These are phyloP conservation scores for Marasmius oreades DNA, from an alignment of 1,284 basidiomycete species.

Conservation along the genomic window DNA sequence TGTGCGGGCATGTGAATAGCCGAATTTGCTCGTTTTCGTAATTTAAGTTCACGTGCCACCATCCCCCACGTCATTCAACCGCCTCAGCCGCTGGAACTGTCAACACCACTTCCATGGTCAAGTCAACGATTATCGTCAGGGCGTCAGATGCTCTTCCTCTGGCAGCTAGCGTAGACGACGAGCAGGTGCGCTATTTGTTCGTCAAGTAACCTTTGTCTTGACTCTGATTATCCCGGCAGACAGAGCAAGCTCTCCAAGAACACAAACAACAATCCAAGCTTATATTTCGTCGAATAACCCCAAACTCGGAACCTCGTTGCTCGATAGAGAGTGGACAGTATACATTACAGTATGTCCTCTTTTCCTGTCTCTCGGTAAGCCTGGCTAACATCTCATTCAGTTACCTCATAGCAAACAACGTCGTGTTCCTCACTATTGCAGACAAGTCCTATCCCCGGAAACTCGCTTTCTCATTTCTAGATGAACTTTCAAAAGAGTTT, in stretches of 20 bases:
- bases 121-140: conserved; percentile 87
- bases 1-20: not conserved
- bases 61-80: conserved; percentile 1
- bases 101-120: conserved; percentile 60
- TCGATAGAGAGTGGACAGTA: conserved; percentile 96
- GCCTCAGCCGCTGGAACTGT: not conserved
- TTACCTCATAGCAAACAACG: conserved; percentile 92
- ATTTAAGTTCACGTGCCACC: no score
- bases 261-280: conserved; percentile 99
- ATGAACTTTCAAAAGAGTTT: conserved; percentile 97
- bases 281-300: conserved; percentile 90
- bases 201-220: conserved; percentile 5
- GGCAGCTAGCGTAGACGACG: conserved; percentile 93
- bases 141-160: conserved; percentile 91
- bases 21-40: not conserved
- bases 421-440: conserved; percentile 93
- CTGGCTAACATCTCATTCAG: conserved; percentile 38
- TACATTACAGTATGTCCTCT: conserved; percentile 78
- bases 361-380: conserved; percentile 11
- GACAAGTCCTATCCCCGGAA: conserved; percentile 98
- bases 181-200: conserved; percentile 58
- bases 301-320: conserved; percentile 92
- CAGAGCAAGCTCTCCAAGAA: conserved; percentile 89
- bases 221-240: conserved; percentile 47
- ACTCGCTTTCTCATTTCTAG: conserved; percentile 95